Base-by-base conservation (phyloP, 106 monocot genomes). In the Acorus calamus region DNA sequence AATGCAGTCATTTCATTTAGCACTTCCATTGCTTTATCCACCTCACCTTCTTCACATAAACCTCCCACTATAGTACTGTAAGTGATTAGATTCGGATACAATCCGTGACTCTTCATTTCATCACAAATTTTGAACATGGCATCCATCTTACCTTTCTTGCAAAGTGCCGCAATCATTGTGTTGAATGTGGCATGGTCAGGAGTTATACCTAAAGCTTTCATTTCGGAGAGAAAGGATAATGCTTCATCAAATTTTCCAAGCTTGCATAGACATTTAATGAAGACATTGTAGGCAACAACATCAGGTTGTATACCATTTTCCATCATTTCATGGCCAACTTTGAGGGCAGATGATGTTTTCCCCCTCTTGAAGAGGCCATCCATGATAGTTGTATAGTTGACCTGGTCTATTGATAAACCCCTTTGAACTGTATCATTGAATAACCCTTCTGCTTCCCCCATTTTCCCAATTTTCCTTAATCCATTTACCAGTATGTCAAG, bases 331-430 rank as follows among this genome's bases (percentile, higher is more conserved):
- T 92, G 85, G 5, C 66, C 83, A 63, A 81, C 55, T 68, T 73
- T 53, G 14, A 86, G 71, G 62, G 90, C 90, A 68, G 78, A 63
- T 28, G 84, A 77, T 11, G 74, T 67, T 11, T 92, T 75, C 2
- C 98, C 85, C 12, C 48, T 72, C 75, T 88, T 92, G 42, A 88
- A 79, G 59, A 81, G 77, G 5, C 92, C 88, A 75, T 98, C 98
- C 67, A 98, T 92, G 41, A 92, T 50, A 73, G 98, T 88, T 56
- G 98, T 88, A 61, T 77, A 88, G 59, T 98, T 98, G 54, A 98
- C 80, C 67, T 47, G 14, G 72, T 98, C 98, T 11, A 74, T 56
- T 44, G 51, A 41, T 9, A 88, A 50, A 14, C 88, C 92, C 66
- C 74, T 67, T 2, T 71, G 54, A 61, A 44, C 63, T 78, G 79